Conservation (phyloP, 306 rosid genomes). For the Castanea crenata region DNA sequence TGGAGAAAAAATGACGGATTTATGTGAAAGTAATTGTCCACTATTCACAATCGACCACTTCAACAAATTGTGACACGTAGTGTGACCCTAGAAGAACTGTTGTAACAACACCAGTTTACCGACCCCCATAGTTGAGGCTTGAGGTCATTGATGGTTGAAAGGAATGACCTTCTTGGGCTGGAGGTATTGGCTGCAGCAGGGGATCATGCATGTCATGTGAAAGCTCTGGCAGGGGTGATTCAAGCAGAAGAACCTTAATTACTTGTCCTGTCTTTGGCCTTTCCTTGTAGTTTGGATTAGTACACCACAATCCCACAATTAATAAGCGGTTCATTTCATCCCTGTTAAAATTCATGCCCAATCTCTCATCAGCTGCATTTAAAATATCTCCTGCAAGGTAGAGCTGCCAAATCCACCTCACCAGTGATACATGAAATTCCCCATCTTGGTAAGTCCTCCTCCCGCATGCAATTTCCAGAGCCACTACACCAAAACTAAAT, state of each 20-base stretch:
- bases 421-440: constrained; percentile 25
- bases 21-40: too few species aligned
- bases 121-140: constrained; percentile 26
- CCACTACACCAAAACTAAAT: constrained; percentile 61
- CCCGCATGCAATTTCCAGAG: constrained; percentile 66
- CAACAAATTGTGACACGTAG: too few species aligned
- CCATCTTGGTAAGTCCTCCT: constrained; percentile 39
- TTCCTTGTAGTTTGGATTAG: constrained; percentile 29
- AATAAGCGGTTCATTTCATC: constrained; percentile 37
- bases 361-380: constrained; percentile 35
- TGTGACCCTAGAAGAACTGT: background rate
- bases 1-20: too few species aligned
- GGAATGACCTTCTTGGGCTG: background rate
- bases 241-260: constrained; percentile 39
- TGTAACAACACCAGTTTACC: background rate
- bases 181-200: background rate
- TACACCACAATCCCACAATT: constrained; percentile 44
- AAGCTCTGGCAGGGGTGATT: constrained; percentile 31
- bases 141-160: constrained; percentile 6
- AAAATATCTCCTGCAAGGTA: constrained; percentile 36
- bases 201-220: constrained; percentile 36
- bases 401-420: constrained; percentile 38
- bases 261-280: constrained; percentile 44
- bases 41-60: too few species aligned
- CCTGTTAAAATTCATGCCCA: constrained; percentile 13